Evolutionary conservation across 176 grass and related monocot genomes (phyloP).

Genomic region (Lolium multiflorum): DNA sequence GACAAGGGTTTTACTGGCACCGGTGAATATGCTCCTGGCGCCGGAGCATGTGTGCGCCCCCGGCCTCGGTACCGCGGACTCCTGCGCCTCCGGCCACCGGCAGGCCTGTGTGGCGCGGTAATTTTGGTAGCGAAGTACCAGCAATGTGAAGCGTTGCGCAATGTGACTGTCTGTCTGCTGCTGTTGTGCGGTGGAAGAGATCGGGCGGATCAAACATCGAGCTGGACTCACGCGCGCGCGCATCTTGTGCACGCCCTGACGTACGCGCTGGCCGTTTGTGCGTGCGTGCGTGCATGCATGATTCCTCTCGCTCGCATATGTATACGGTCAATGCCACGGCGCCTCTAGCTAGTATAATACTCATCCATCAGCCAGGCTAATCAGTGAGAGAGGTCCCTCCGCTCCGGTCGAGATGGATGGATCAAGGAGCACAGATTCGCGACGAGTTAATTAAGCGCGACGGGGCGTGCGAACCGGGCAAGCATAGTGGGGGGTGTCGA

Average conservation of each 20-base stretch:
- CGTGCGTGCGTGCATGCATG: background rate
- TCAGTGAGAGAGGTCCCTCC: background rate
- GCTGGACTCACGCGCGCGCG: background rate
- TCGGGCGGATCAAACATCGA: background rate
- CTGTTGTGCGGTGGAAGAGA: background rate
- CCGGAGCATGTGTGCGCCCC: conserved; percentile 9
- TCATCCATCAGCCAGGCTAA: background rate
- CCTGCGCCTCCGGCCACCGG: conserved; percentile 1
- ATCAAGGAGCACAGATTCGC: conserved; percentile 26
- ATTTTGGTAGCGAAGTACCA: conserved; percentile 1
- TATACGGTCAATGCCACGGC: no score
- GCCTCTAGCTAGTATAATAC: background rate
- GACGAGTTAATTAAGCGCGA: conserved; percentile 6
- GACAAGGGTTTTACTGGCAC: background rate
- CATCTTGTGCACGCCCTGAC: background rate
- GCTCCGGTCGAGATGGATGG: background rate
- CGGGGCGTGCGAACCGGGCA: conserved; percentile 22
- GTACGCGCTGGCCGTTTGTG: conserved; percentile 2
- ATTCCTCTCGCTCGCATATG: no score
- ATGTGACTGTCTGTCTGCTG: background rate
- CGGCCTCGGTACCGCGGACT: conserved; percentile 33
- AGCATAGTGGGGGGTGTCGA: conserved; percentile 34
- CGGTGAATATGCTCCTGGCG: conserved; percentile 27
- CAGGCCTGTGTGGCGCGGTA: background rate
- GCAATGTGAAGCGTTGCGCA: background rate